Evolutionary conservation across 164 flowering plant species (phyloP), one percentile per base, ranked within the genome.

Genomic region (Amborella trichopoda): DNA sequence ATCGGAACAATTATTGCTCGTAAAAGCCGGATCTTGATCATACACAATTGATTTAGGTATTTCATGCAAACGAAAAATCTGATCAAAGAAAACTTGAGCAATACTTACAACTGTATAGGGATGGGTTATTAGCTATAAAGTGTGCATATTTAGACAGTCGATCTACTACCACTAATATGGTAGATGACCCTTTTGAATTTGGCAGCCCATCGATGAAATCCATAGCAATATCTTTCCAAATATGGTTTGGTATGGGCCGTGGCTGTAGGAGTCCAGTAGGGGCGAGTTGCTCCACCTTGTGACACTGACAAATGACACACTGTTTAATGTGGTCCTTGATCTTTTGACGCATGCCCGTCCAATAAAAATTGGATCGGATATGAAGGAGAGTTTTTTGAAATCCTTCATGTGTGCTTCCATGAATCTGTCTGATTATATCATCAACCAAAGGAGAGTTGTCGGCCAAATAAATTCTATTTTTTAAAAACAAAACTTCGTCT

Each of bases 181-280:
- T 9, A 4, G 10, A 19, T 6, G 24, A 30, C 4, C 42, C 6
- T 0, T 28, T 2, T 0, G 36, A 46, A 2, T n/a, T n/a, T 12
- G 57, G 52, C 23, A 47, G 17, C 1, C 38, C 28, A 5, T 25
- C 42, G 21, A 59, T 41, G 25, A 46, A 59, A 18, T 52, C 48
- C 34, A 59, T 23, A 1, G 44, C n/a, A 3, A 40, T 11, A 3
- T 46, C 52, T 1, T 16, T 19, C 52, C 63, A 51, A 1, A 39
- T 16, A 14, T 26, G n/a, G 0, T 12, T 1, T 0, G 57, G 52
- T 32, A 59, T 47, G 0, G 42, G 48, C 13, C 46, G 28, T 1
- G 58, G 57, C 4, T 59, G 27, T 0, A 59, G 33, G 3, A 46
- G 17, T 0, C 62, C 52, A 3, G 16, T 17, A 12, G n/a, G 49